A percentile compares a stretch with the other conserved stretches of the same genome.
These are phyloP conservation scores for Zygosaccharomyces pseudobailii DNA, from an alignment of 1,139 yeast genomes.

Conservation along the genomic window DNA sequence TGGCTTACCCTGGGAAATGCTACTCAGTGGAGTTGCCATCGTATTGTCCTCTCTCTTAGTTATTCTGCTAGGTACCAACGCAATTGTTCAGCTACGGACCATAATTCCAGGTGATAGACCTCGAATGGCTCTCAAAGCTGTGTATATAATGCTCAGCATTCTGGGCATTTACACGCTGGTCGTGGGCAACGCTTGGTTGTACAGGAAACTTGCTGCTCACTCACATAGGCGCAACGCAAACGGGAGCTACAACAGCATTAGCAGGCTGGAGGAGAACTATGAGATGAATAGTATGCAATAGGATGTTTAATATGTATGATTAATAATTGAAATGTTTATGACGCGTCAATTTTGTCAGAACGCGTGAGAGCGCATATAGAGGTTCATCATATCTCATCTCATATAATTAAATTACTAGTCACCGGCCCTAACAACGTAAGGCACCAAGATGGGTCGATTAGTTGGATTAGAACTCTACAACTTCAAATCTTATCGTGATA, in stretches of 20 bases:
- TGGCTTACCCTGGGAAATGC: slow-evolving; percentile 10
- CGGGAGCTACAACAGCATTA: slow-evolving; percentile 6
- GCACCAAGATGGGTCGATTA: slow-evolving; percentile 60
- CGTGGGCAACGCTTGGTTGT: slow-evolving; percentile 19
- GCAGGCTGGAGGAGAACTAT: slow-evolving; percentile 4
- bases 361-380: not conserved
- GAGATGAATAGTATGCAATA: slow-evolving; percentile 6
- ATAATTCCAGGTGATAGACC: slow-evolving; percentile 19
- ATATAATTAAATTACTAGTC: not conserved
- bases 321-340: not conserved
- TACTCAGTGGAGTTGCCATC: slow-evolving; percentile 24
- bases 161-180: slow-evolving; percentile 16
- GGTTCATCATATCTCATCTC: slow-evolving; percentile 1
- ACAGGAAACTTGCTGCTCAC: slow-evolving; percentile 3
- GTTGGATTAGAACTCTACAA: slow-evolving; percentile 72
- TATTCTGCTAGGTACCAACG: slow-evolving; percentile 34
- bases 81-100: slow-evolving; percentile 34
- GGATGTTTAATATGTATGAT: not conserved
- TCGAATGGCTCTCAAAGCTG: slow-evolving; percentile 15
- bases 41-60: slow-evolving; percentile 27
- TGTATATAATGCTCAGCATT: slow-evolving; percentile 16
- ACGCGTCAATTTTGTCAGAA: slow-evolving; percentile 1
- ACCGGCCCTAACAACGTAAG: not conserved
- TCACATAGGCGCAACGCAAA: slow-evolving; percentile 1
- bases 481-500: slow-evolving; percentile 87